A percentile compares a stretch with the other conserved stretches of the same genome.
Conservation (phyloP, 2,329 filamentous ascomycete genomes). For the Aspergillus uvarum region DNA sequence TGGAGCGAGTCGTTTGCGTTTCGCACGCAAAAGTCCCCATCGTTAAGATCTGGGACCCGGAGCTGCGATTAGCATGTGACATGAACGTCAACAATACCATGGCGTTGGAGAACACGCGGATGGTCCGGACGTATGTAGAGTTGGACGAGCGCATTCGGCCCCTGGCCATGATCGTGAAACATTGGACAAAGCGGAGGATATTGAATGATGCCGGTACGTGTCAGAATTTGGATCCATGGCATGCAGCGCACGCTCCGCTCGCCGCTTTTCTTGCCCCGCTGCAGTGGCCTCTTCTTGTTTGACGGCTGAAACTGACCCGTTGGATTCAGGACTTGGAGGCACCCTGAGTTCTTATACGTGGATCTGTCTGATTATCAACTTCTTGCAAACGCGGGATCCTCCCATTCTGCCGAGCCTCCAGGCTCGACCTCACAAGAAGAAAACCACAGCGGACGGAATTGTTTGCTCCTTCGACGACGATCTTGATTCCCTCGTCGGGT, state of each 20-base stretch:
- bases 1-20: conserved; percentile 95
- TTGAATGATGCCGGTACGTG: conserved; percentile 90
- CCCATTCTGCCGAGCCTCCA: conserved; percentile 85
- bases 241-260: background rate
- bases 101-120: conserved; percentile 91
- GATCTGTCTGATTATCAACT: conserved; percentile 98
- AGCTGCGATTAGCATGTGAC: conserved; percentile 83
- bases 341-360: conserved; percentile 98
- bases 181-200: conserved; percentile 91
- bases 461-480: conserved; percentile 85
- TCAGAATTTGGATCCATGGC: background rate
- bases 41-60: conserved; percentile 97
- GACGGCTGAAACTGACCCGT: conserved; percentile 19
- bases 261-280: background rate
- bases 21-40: conserved; percentile 95
- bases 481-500: conserved; percentile 69
- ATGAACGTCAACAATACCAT: conserved; percentile 99
- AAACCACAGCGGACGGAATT: conserved; percentile 62
- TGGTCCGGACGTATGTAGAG: conserved; percentile 96
- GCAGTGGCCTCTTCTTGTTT: background rate
- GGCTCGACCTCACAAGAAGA: conserved; percentile 64
- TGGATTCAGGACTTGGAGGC: conserved; percentile 71
- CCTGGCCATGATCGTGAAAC: conserved; percentile 93
- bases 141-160: conserved; percentile 87
- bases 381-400: conserved; percentile 81